These are phyloP conservation scores for Pestalotiopsis sp. DNA, from an alignment of 2,329 filamentous ascomycete genomes.

Conservation along the genomic window DNA sequence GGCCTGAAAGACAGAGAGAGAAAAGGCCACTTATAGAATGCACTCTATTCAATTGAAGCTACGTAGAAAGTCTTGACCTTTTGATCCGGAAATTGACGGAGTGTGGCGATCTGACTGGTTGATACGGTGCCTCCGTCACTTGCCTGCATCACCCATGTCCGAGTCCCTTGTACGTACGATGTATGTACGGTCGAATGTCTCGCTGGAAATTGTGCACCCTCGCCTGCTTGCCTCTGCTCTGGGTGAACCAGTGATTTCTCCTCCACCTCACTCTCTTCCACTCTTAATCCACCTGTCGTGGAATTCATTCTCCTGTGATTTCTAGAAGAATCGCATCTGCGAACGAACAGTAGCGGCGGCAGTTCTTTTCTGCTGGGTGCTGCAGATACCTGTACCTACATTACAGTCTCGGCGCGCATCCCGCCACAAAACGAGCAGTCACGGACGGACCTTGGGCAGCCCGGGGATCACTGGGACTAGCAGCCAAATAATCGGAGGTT, in stretches of 20 bases:
- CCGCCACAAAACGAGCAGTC: constrained; percentile 2
- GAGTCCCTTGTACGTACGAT: constrained; percentile 2
- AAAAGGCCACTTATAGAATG: background rate
- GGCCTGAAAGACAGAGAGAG: background rate
- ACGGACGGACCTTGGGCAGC: background rate
- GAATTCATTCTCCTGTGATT: background rate
- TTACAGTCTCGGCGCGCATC: constrained; percentile 11
- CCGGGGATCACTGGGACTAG: constrained; percentile 8
- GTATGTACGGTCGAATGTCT: background rate
- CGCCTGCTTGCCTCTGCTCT: background rate
- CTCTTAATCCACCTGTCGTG: background rate
- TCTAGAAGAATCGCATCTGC: background rate
- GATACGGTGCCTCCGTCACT: constrained; percentile 1
- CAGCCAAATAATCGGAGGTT: constrained; percentile 10
- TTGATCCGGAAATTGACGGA: background rate
- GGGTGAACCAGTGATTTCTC: background rate
- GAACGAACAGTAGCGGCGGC: constrained; percentile 13
- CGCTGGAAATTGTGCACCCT: background rate
- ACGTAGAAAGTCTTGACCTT: background rate
- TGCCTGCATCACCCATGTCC: constrained; percentile 5
- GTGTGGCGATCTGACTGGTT: constrained; percentile 12
- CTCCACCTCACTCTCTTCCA: constrained; percentile 10
- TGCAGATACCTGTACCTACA: background rate
- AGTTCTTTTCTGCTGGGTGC: constrained; percentile 18
- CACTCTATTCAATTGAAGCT: background rate